These are phyloP conservation scores for Alternaria gansuensis DNA, from an alignment of 2,329 filamentous ascomycete species.

Conservation along the genomic window DNA sequence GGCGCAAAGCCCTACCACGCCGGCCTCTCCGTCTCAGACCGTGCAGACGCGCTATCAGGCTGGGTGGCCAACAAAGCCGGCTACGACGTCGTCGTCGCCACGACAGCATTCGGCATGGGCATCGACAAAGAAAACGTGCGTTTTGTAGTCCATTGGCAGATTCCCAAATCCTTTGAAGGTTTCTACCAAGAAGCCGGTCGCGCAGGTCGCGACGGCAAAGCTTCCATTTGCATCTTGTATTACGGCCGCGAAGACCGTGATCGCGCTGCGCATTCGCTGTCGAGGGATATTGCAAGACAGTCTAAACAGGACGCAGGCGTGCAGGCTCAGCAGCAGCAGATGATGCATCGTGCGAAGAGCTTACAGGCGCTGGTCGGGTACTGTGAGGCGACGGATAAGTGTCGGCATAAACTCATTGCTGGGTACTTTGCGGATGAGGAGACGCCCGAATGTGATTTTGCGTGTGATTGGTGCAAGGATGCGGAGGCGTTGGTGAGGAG, in stretches of 20 bases:
- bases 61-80: slow-evolving; percentile 78
- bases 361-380: slow-evolving; percentile 73
- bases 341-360: slow-evolving; percentile 55
- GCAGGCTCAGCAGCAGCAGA: slow-evolving; percentile 48
- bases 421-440: slow-evolving; percentile 51
- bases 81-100: slow-evolving; percentile 93
- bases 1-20: slow-evolving; percentile 78
- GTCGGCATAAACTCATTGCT: slow-evolving; percentile 68
- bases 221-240: slow-evolving; percentile 86
- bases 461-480: slow-evolving; percentile 62
- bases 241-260: slow-evolving; percentile 89
- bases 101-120: slow-evolving; percentile 96
- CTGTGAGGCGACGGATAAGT: slow-evolving; percentile 77
- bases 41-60: slow-evolving; percentile 73
- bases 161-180: slow-evolving; percentile 93
- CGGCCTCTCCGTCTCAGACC: slow-evolving; percentile 70
- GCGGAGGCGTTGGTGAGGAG: slow-evolving; percentile 51
- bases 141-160: slow-evolving; percentile 93
- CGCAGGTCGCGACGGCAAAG: slow-evolving; percentile 88
- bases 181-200: slow-evolving; percentile 96
- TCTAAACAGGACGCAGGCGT: slow-evolving; percentile 55
- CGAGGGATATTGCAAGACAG: slow-evolving; percentile 59
- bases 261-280: slow-evolving; percentile 67
- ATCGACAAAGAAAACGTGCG: slow-evolving; percentile 96
- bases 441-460: slow-evolving; percentile 55